phyloP scores from a whole-genome alignment of 306 rosid genomes.

The Vigna mungo region DNA sequence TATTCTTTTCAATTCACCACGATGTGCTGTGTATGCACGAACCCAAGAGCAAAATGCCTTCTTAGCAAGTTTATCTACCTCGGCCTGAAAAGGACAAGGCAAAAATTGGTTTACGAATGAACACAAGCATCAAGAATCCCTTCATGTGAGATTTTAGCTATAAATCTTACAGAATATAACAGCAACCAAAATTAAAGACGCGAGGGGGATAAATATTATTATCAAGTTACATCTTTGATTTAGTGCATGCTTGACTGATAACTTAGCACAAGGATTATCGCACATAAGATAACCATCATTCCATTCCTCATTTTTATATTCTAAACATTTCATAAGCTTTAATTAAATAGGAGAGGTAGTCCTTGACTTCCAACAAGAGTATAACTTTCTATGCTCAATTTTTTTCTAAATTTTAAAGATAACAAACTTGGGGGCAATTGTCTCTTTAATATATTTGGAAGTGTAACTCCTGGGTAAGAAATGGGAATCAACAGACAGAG shows the following conservation, averaged over 20 bases:
- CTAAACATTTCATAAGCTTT: background rate
- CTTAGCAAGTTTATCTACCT: constrained; percentile 66
- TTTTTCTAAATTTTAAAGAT: background rate
- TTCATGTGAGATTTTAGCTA: background rate
- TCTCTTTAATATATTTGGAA: background rate
- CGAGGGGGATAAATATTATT: background rate
- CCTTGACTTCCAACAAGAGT: background rate
- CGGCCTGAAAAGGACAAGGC: constrained; percentile 58
- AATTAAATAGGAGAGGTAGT: background rate
- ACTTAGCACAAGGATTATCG: background rate
- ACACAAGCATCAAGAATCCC: constrained; percentile 24
- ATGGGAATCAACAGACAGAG: too few species aligned
- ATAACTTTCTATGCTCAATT: background rate
- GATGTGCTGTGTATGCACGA: constrained; percentile 91
- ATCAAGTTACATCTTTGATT: background rate
- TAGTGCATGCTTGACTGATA: background rate
- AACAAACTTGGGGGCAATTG: background rate
- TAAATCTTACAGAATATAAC: constrained; percentile 23
- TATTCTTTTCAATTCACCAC: constrained; percentile 82
- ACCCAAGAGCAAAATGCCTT: constrained; percentile 91
- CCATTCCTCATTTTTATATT: background rate
- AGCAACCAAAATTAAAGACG: constrained; percentile 5
- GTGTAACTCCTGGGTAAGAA: background rate
- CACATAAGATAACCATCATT: constrained; percentile 5
- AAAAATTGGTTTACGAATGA: constrained; percentile 18